Evolutionary conservation across 2,329 filamentous ascomycete genomes (phyloP).

Genomic region (Fusarium albosuccineum): DNA sequence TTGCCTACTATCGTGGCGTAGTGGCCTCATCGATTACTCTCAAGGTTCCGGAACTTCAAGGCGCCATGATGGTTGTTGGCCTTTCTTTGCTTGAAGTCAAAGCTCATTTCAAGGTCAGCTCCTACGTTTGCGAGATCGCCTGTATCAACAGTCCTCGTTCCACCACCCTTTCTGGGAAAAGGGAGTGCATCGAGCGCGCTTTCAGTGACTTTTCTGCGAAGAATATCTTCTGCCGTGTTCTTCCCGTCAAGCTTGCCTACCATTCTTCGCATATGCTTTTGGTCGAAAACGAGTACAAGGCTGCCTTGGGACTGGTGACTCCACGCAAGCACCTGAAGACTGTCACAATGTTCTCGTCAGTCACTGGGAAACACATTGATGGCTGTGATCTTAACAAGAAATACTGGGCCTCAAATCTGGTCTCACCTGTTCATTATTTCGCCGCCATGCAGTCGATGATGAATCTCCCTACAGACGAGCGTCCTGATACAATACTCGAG

Average conservation of each 20-base stretch:
- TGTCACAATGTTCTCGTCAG: conserved; percentile 58
- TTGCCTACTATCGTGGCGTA: conserved; percentile 58
- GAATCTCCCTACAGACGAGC: conserved; percentile 39
- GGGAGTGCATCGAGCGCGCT: conserved; percentile 49
- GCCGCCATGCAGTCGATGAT: conserved; percentile 55
- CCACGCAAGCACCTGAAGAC: conserved; percentile 18
- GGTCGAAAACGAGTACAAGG: conserved; percentile 53
- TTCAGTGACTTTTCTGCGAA: conserved; percentile 48
- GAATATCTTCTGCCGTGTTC: conserved; percentile 51
- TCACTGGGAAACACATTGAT: conserved; percentile 49
- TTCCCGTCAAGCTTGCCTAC: conserved; percentile 57
- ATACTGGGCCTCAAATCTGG: conserved; percentile 64
- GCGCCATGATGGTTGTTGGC: conserved; percentile 59
- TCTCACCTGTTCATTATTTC: conserved; percentile 59
- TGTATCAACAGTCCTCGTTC: conserved; percentile 61
- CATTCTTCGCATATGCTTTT: conserved; percentile 60
- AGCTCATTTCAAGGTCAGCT: conserved; percentile 42
- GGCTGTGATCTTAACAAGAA: conserved; percentile 46
- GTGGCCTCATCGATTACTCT: conserved; percentile 48
- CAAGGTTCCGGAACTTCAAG: conserved; percentile 48
- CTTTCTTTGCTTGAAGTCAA: conserved; percentile 48
- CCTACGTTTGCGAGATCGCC: conserved; percentile 52
- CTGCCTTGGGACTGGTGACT: conserved; percentile 44
- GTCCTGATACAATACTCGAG: conserved; percentile 56
- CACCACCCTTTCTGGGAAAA: conserved; percentile 59